These are phyloP conservation scores for Dactylellina drechsleri DNA, from an alignment of 2,329 filamentous ascomycete species.

Conservation along the genomic window DNA sequence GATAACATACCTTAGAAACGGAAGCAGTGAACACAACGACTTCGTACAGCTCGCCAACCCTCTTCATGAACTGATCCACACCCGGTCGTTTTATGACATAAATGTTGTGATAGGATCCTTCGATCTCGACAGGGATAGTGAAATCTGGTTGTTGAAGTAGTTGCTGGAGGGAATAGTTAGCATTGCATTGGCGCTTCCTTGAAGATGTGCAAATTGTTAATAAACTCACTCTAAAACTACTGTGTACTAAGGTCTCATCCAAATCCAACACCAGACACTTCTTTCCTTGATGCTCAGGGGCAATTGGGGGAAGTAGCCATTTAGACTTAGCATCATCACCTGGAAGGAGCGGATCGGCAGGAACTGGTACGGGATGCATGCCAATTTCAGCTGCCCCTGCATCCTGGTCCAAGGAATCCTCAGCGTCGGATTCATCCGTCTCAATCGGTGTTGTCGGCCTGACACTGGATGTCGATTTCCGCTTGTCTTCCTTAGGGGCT, in stretches of 20 bases:
- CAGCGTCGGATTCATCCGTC: constrained; percentile 43
- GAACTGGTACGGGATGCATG: constrained; percentile 44
- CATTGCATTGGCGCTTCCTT: neutral
- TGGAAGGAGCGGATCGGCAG: constrained; percentile 30
- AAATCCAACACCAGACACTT: constrained; percentile 96
- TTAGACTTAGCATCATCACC: constrained; percentile 59
- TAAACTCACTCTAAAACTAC: constrained; percentile 88
- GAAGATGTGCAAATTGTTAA: neutral
- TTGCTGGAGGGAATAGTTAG: constrained; percentile 64
- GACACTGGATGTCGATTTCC: constrained; percentile 45
- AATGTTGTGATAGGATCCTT: constrained; percentile 98
- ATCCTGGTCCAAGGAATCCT: constrained; percentile 32
- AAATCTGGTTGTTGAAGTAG: constrained; percentile 98
- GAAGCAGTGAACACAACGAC: constrained; percentile 99
- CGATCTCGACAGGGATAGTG: constrained; percentile 97
- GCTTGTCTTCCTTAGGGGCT: constrained; percentile 39
- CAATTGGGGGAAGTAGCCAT: constrained; percentile 82
- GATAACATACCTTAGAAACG: constrained; percentile 81
- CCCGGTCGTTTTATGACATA: constrained; percentile 99
- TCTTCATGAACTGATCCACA: constrained; percentile 98
- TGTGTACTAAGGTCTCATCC: constrained; percentile 96
- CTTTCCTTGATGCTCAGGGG: constrained; percentile 80
- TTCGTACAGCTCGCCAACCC: constrained; percentile 96
- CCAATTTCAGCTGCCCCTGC: constrained; percentile 37
- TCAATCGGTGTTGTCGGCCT: constrained; percentile 48